Conservation (phyloP, 148 eudicot species). For the Bassia scoparia region DNA sequence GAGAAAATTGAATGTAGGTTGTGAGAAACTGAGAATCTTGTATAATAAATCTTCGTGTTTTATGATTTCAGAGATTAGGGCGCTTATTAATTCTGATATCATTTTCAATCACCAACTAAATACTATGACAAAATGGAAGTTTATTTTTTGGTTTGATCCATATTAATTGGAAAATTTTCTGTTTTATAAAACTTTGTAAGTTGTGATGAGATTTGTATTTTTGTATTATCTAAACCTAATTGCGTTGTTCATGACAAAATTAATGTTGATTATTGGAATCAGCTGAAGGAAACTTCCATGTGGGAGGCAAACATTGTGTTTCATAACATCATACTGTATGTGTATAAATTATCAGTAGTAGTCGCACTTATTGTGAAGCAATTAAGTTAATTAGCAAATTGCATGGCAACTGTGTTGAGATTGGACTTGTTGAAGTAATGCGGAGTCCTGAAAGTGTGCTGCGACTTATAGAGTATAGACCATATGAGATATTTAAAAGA, state of each 20-base stretch:
- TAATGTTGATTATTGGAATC: constrained; percentile 6
- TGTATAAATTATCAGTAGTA: no score
- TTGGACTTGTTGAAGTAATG: no score
- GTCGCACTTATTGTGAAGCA: no score
- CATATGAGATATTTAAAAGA: no score
- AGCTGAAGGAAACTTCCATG: not conserved
- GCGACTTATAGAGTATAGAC: no score
- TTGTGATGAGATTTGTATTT: not conserved
- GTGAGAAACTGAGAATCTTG: constrained; percentile 2
- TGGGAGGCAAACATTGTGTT: no score
- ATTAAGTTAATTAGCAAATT: not conserved
- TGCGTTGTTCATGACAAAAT: not conserved
- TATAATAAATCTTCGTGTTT: no score
- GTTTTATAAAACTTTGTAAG: not conserved
- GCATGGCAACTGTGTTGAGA: no score
- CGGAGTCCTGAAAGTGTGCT: no score
- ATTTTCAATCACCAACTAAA: no score
- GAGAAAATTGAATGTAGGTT: not conserved
- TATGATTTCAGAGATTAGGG: not conserved
- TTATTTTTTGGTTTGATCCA: not conserved
- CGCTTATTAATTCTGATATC: no score
- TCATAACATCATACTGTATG: not conserved
- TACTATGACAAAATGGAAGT: no score
- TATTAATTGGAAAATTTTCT: not conserved
- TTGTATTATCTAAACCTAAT: not conserved